Conservation (phyloP, 805 yeast species). For the Saccharomycopsis schoenii region DNA sequence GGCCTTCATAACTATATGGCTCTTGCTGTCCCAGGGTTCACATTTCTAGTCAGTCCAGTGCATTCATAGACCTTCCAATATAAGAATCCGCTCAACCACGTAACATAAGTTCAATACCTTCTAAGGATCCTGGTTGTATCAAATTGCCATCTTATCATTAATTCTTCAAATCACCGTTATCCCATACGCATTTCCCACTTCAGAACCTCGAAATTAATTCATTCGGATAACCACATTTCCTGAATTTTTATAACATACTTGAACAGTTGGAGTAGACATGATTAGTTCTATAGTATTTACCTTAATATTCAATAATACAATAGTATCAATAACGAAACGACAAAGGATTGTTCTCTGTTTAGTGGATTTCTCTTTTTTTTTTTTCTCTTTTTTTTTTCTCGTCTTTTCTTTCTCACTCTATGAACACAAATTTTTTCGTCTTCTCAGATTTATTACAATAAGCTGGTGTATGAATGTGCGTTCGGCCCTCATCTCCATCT, state of each 20-base stretch:
- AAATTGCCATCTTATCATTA: too few species aligned
- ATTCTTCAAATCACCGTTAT: too few species aligned
- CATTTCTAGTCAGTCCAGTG: too few species aligned
- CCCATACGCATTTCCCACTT: not conserved
- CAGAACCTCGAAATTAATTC: not conserved
- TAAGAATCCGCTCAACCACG: too few species aligned
- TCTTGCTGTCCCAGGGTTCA: too few species aligned
- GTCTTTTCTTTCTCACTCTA: too few species aligned
- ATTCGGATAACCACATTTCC: not conserved
- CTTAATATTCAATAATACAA: not conserved
- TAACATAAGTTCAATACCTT: too few species aligned
- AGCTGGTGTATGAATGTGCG: constrained; percentile 1
- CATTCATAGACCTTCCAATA: too few species aligned
- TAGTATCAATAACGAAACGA: not conserved
- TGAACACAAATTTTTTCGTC: not conserved
- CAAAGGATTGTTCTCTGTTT: not conserved
- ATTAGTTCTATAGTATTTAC: constrained; percentile 2
- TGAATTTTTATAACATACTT: constrained; percentile 45
- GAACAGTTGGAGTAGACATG: constrained; percentile 67
- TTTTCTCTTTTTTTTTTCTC: not conserved
- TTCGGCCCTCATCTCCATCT: not conserved
- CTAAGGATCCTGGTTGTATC: too few species aligned
- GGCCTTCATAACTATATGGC: too few species aligned
- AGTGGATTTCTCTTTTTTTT: not conserved
- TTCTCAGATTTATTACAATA: not conserved